These are phyloP conservation scores for Panicum virgatum DNA, from an alignment of 202 grass and related monocot species.

Conservation along the genomic window DNA sequence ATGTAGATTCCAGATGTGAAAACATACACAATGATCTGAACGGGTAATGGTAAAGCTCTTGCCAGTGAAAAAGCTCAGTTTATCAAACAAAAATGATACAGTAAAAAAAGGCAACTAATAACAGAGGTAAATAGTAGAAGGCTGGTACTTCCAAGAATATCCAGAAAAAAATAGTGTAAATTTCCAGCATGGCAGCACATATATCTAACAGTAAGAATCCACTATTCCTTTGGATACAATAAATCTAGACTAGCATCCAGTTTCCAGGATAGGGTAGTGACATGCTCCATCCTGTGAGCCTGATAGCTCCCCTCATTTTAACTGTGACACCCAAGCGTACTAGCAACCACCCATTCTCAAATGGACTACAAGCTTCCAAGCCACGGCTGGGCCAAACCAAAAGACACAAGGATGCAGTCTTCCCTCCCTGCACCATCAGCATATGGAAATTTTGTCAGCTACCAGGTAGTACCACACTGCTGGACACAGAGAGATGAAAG, in stretches of 20 bases:
- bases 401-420: constrained; percentile 15
- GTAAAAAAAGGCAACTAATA: background rate
- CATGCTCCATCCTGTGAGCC: constrained; percentile 3
- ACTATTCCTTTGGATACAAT: constrained; percentile 5
- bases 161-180: background rate
- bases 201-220: background rate
- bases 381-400: constrained; percentile 29
- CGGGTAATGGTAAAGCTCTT: background rate
- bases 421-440: constrained; percentile 25
- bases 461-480: constrained; percentile 14
- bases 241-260: background rate
- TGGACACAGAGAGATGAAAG: constrained; percentile 20
- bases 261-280: background rate
- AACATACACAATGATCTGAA: background rate
- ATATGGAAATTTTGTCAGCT: constrained; percentile 51
- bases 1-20: constrained; percentile 4
- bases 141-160: background rate
- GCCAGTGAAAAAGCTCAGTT: background rate
- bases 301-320: background rate
- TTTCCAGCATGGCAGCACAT: background rate
- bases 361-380: constrained; percentile 17
- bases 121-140: background rate
- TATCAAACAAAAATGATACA: background rate
- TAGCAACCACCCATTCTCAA: constrained; percentile 48
- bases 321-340: constrained; percentile 26